Evolutionary conservation across 257 asterid species (phyloP).

Genomic region (Solanum tarijense): DNA sequence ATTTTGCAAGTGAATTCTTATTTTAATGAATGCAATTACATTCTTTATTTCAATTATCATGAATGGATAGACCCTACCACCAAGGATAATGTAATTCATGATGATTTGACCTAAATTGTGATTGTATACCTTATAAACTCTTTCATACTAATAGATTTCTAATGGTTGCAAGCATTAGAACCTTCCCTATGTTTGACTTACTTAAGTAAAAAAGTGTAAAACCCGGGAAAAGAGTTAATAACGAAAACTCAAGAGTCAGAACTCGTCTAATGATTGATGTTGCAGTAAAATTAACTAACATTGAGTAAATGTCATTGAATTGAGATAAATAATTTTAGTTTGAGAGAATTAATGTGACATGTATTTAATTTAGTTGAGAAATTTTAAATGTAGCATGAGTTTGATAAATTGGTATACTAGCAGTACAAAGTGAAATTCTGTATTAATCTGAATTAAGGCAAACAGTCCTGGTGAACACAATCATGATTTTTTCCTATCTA

Average conservation of each 20-base stretch:
- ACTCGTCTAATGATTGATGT: background rate
- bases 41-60: background rate
- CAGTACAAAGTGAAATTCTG: background rate
- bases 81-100: background rate
- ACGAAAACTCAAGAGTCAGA: background rate
- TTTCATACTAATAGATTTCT: background rate
- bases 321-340: too few relatives aligned
- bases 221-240: too few relatives aligned
- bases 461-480: background rate
- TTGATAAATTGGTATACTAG: background rate
- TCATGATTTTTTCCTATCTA: too few relatives aligned
- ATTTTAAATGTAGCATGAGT: background rate
- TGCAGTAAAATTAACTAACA: background rate
- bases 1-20: background rate
- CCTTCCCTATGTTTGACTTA: background rate
- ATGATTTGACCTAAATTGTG: background rate
- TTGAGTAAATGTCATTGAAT: background rate
- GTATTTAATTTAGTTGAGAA: background rate
- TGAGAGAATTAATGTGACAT: background rate
- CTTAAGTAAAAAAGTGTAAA: background rate
- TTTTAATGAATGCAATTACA: too few relatives aligned
- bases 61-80: background rate
- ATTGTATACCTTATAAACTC: background rate
- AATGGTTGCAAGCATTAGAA: background rate
- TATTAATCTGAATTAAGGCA: background rate